Evolutionary conservation across 2,329 filamentous ascomycete species (phyloP), one percentile per base, ranked within the genome.

Genomic region (Trichoderma oligosporum): DNA sequence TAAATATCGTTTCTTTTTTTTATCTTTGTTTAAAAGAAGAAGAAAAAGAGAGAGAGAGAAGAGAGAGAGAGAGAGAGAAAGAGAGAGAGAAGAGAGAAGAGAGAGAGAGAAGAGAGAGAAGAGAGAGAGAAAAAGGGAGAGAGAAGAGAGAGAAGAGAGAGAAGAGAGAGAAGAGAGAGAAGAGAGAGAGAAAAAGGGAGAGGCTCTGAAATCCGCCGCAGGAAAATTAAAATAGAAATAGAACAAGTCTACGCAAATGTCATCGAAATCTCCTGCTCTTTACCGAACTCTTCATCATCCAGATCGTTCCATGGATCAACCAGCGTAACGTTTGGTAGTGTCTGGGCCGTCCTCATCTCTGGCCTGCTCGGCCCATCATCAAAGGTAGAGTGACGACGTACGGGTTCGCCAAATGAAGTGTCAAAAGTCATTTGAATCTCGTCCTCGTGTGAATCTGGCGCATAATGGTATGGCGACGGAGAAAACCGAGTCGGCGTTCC

Each of bases 181-280:
- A n/a, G 9, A 27, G 9, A 46, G 33, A 47, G 3, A 5, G 6
- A 11, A 8, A 36, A 24, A 35, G 14, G 35, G 20, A 24, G n/a
- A 18, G 7, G 22, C n/a, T 11, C 7, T 36, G 18, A 2, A 16
- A 6, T 16, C n/a, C n/a, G n/a, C n/a, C n/a, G n/a, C n/a, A n/a
- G n/a, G n/a, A n/a, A n/a, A n/a, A n/a, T n/a, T n/a, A n/a, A n/a
- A n/a, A n/a, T n/a, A n/a, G n/a, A n/a, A n/a, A 31, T 31, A 31
- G 27, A 31, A 27, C 44, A 33, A 8, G 38, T 31, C 63, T 75
- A 89, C 71, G 87, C 89, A 82, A 93, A 93, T 61, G 87, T 91
- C 87, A 93, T 88, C 29, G 82, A 81, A 61, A 93, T 88, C 71
- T 91, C 87, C 68, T 84, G 83, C 70, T 91, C 87, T 66, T 82